Evolutionary conservation across 495 filamentous ascomycete species (phyloP).

Genomic region (Penicillium herquei): DNA sequence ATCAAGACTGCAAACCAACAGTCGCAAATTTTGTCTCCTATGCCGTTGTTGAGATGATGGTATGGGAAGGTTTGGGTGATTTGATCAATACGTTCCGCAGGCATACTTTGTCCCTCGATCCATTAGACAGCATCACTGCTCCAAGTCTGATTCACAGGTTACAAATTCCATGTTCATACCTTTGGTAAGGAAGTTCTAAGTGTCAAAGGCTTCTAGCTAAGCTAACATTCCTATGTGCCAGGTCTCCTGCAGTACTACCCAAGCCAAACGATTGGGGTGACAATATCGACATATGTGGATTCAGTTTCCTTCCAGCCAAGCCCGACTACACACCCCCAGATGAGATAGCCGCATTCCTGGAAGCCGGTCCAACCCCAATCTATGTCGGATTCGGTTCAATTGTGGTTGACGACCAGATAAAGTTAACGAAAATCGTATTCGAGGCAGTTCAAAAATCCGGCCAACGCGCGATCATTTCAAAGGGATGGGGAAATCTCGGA

Average conservation of each 20-base stretch:
- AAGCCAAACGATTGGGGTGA: constrained; percentile 75
- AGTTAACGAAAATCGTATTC: constrained; percentile 65
- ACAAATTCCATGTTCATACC: constrained; percentile 74
- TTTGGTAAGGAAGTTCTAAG: constrained; percentile 48
- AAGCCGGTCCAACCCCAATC: constrained; percentile 64
- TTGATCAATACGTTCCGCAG: constrained; percentile 73
- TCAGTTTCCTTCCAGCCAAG: constrained; percentile 67
- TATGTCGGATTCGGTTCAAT: constrained; percentile 86
- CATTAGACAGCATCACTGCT: constrained; percentile 64
- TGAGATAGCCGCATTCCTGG: constrained; percentile 63
- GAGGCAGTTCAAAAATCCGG: constrained; percentile 64
- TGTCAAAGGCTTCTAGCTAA: neutral
- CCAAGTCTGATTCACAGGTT: constrained; percentile 64
- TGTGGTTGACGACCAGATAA: constrained; percentile 71
- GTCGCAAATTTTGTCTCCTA: constrained; percentile 75
- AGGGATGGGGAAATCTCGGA: constrained; percentile 78
- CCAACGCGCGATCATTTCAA: constrained; percentile 72
- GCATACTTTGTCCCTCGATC: constrained; percentile 61
- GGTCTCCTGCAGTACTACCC: constrained; percentile 74
- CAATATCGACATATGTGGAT: constrained; percentile 71
- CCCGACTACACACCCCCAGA: constrained; percentile 62
- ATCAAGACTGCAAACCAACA: constrained; percentile 50
- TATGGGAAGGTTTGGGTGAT: constrained; percentile 78
- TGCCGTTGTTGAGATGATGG: constrained; percentile 76
- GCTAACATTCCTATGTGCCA: neutral